phyloP scores from a whole-genome alignment of 129 eudicot genomes.

The Helianthus tuberosus region DNA sequence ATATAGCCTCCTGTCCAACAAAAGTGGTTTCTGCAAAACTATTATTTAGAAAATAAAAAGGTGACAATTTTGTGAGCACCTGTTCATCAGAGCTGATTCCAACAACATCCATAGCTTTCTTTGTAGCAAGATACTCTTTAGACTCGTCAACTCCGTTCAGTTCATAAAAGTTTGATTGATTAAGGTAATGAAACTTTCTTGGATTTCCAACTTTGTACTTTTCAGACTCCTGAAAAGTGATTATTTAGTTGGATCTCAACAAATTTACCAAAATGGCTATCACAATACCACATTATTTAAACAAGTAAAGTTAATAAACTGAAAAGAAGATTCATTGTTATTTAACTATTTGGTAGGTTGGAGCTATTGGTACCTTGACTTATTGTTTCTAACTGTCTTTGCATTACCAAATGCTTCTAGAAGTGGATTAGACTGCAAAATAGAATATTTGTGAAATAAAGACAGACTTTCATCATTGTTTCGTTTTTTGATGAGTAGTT shows the following conservation, averaged over 20 bases:
- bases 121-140: no score
- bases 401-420: constrained; percentile 91
- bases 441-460: not conserved
- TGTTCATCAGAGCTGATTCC: constrained; percentile 78
- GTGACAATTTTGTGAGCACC: constrained; percentile 37
- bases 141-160: no score
- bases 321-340: constrained; percentile 18
- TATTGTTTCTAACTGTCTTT: constrained; percentile 83
- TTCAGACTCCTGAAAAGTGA: constrained; percentile 52
- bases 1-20: constrained; percentile 74
- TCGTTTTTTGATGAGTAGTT: no score
- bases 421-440: constrained; percentile 81
- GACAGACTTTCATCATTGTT: no score
- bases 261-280: constrained; percentile 87
- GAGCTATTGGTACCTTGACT: constrained; percentile 57
- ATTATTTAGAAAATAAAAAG: not conserved
- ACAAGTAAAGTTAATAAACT: constrained; percentile 12
- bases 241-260: constrained; percentile 64
- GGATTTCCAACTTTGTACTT: constrained; percentile 62
- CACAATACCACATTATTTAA: not conserved
- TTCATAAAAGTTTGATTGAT: no score
- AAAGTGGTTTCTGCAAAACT: not conserved
- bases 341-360: not conserved
- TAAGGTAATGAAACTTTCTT: no score
- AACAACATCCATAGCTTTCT: constrained; percentile 1